Evolutionary conservation across 1,284 basidiomycete species (phyloP), one percentile per base, ranked within the genome.

Genomic region (Apiotrichum veenhuisii): DNA sequence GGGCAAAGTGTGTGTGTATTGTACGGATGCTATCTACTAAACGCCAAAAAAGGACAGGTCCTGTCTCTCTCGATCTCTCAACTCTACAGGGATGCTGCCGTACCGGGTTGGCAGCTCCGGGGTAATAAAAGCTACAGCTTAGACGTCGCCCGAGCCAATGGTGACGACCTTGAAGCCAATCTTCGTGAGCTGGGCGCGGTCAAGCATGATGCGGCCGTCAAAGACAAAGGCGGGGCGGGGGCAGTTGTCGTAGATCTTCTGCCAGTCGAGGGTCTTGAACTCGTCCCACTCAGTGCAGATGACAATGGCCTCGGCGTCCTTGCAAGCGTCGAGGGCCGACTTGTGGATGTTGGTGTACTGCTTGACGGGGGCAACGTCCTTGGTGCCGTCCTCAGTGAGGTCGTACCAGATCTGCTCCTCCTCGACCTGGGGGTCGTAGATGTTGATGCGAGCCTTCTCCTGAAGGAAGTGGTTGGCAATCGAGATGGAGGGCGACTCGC

Each of bases 211-310:
- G 56, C 71, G 71, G 59, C 72, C 72, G 65, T 98, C 95, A 70
- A 98, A 98, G 64, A 96, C 82, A 72, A 95, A 94, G 12, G 91
- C 91, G 36, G 95, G 95, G 82, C 98, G 97, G 74, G 88, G 89
- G 91, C 98, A 97, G 69, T 82, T 80, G 58, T 80, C 76, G 80
- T 98, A 96, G 43, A 98, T 71, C 67, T 71, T 64, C 68, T 83
- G 76, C 95, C 95, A 99, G 78, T 96, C 87, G 65, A 98, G 88
- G 42, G 86, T 82, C 70, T 84, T 83, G 83, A 98, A 99, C 79
- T 98, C 92, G 77, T 89, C 90, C 93, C 92, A 94, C 78, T 95
- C 92, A 11, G 92, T 95, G 58, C 75, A 76, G 71, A 97, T 85
- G 52, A 97, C 89, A 63, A 98, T 85, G 2, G 91, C 95, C 77